Base-by-base conservation (phyloP, 1,139 yeast species). In the Lodderomyces metapsilosis region DNA sequence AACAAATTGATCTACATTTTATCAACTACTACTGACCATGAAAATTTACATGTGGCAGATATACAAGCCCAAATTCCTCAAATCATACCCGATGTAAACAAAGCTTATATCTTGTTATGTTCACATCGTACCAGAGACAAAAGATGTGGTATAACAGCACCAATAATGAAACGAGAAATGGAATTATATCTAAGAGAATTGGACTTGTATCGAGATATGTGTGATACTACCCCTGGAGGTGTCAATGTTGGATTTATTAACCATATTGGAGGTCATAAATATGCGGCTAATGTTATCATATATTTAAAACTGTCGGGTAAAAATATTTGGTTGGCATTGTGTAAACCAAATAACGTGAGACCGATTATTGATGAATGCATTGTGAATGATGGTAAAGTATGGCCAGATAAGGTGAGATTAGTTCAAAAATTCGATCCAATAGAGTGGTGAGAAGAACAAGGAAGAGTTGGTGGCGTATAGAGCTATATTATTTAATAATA, bases 191-290 rank as follows among this genome's bases (percentile, higher is more conserved):
- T 89, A 33, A 71, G 94, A 38, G 88, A 85, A 12, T 67, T 76
- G 34, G 92, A 82, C 2, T 64, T 85, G 20, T 78, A 79, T 52
- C 74, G 98, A 53, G 97, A 91, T 59, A 55, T 64, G 31, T 83
- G 88, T 4, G 95, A 87, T 56, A 72, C 69, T 37, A 71, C 91
- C 40, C 81, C 88, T 0, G 82, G 74, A 30, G 98, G 98, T 3
- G 86, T 84, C 2, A 65, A 69, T 10, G 88, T 89, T 3, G 69
- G 75, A 3, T 88, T 62, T 53, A 74, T 86, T 17, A 88, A 87
- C 56, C 98, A 92, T 61, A 84, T 92, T 23, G 98, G 98, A 3
- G 98, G 98, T 2, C 98, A 92, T 63, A 92, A 92, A 57, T 92
- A 71, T 61, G 87, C 92, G 1, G 97, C 98, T 2, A 92, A 92